Percentiles rank a stretch among this genome's conserved stretches.
These are phyloP conservation scores for Ophiostoma sp. DNA, from an alignment of 2,329 filamentous ascomycete species.

Conservation along the genomic window DNA sequence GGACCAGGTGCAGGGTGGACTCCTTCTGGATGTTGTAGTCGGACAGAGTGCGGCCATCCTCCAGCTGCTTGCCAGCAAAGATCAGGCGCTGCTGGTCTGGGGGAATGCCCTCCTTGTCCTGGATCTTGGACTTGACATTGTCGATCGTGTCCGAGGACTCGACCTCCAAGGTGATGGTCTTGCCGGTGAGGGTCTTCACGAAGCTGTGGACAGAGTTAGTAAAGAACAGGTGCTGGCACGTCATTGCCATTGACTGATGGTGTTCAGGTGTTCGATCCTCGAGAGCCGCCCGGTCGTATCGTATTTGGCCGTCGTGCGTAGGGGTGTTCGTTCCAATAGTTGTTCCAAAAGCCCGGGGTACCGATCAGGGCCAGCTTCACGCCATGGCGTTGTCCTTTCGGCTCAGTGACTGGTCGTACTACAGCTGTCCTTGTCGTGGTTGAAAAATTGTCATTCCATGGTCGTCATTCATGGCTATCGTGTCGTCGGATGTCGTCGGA, in stretches of 20 bases:
- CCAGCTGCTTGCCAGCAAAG: conserved; percentile 98
- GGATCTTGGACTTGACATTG: conserved; percentile 99
- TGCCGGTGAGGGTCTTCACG: conserved; percentile 99
- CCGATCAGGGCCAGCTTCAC: too few relatives aligned
- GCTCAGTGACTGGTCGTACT: too few relatives aligned
- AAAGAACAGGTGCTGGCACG: background rate
- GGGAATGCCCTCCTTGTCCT: conserved; percentile 98
- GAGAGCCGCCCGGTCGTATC: background rate
- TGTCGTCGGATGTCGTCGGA: background rate
- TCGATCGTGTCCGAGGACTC: conserved; percentile 99
- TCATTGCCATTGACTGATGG: background rate
- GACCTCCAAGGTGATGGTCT: conserved; percentile 99
- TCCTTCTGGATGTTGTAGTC: conserved; percentile 99
- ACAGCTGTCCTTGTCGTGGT: too few relatives aligned
- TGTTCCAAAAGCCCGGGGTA: too few relatives aligned
- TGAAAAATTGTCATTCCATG: too few relatives aligned
- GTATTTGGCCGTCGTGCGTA: too few relatives aligned
- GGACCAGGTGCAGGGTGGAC: conserved; percentile 96
- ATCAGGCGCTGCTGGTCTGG: conserved; percentile 98
- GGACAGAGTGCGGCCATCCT: conserved; percentile 92
- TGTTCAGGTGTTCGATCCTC: background rate
- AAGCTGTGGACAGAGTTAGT: conserved; percentile 58
- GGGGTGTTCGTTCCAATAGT: too few relatives aligned
- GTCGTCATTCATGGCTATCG: background rate
- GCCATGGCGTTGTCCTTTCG: too few relatives aligned